Conservation (phyloP, 805 yeast genomes). For the Kluyveromyces lactis region DNA sequence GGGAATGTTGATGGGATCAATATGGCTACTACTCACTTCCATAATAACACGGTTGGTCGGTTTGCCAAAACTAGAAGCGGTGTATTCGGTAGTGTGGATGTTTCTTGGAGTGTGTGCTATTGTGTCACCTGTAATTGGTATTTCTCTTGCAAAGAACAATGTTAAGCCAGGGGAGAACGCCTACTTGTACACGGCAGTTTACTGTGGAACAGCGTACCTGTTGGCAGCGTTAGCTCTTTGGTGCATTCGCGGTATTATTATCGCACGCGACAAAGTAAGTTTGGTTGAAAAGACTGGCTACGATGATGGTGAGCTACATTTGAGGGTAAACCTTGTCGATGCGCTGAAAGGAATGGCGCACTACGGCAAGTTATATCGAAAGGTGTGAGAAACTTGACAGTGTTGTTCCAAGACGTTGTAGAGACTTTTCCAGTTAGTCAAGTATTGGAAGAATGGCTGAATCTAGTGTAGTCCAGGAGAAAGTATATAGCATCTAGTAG, state of each 20-base stretch:
- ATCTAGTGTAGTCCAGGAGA: too few relatives aligned
- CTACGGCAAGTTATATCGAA: constrained; percentile 5
- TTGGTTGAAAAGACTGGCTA: constrained; percentile 17
- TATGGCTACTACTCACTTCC: constrained; percentile 49
- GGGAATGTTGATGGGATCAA: constrained; percentile 54
- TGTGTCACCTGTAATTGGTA: constrained; percentile 56
- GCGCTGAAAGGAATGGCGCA: constrained; percentile 5
- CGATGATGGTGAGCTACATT: constrained; percentile 23
- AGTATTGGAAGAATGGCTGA: too few relatives aligned
- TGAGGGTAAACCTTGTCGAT: constrained; percentile 9
- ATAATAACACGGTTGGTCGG: constrained; percentile 47
- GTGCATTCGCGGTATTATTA: constrained; percentile 46
- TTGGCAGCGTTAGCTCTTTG: constrained; percentile 36
- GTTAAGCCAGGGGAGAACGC: constrained; percentile 29
- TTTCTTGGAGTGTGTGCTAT: constrained; percentile 40
- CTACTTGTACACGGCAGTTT: constrained; percentile 46
- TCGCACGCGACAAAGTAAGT: constrained; percentile 38
- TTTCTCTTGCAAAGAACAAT: constrained; percentile 33
- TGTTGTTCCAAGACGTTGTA: constrained; percentile 3
- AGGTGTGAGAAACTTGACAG: too few relatives aligned
- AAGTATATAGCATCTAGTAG: too few relatives aligned
- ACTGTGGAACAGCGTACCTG: constrained; percentile 48
- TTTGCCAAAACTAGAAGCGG: constrained; percentile 41
- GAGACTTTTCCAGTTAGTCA: too few relatives aligned
- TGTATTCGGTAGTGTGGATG: constrained; percentile 46